Base-by-base conservation (phyloP, 306 rosid genomes). In the Fragaria nilgerrensis region DNA sequence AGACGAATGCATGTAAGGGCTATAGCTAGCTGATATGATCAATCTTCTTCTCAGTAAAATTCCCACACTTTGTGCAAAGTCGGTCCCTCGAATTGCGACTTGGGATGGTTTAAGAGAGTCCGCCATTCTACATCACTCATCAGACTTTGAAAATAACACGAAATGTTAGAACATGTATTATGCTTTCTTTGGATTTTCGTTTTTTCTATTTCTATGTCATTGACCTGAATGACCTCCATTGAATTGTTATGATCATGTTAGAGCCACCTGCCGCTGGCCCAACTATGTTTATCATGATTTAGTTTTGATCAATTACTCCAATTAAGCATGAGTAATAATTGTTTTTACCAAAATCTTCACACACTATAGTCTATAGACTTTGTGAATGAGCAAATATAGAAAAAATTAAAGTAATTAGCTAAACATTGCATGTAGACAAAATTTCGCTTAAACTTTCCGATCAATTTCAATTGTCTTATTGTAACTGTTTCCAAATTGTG, bases 41-140 rank as follows among this genome's bases (percentile, higher is more conserved):
- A 2, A 50, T 13, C 17, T 47, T 47, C 8, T 27, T 29, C 68
- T 47, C 17, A 47, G 50, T 43, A 43, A 43, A 41, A 10, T 63
- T 15, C 39, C 27, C 47, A 58, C 25, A 39, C 32, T 39, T 55
- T 27, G 22, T 41, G 19, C 69, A 4, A 5, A 59, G 58, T 17
- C 25, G 77, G 78, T 43, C 70, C 78, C 70, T 44, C 45, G 17
- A 12, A 9, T 68, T 39, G 70, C 70, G 77, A 43, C 27, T 58
- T 39, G 77, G 77, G 77, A 41, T 58, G 53, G 44, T 71, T 29
- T 61, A 19, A 22, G 47, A 55, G 74, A 68, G 47, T 77, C 68
- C 69, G 27, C 69, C 37, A 7, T 59, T 70, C 81, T 5, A 44
- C 70, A 48, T 61, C 63, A 73, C 1, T 63, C 7, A 65, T 34